Conservation (phyloP, 148 eudicot genomes). For the Vaccinium myrtillus region DNA sequence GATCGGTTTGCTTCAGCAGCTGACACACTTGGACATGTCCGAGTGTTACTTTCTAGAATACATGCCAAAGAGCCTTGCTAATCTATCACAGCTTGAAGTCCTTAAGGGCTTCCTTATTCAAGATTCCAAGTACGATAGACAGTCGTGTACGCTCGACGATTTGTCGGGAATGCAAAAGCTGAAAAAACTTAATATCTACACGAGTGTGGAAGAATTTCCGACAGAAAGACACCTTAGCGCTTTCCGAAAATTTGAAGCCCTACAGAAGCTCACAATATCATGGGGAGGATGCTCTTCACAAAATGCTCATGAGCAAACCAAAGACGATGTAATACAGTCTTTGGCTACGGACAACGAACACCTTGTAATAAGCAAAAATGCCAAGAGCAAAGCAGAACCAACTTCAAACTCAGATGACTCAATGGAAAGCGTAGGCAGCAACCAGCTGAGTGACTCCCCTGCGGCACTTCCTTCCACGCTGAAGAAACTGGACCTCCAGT, state of each 20-base stretch:
- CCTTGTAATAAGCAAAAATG: neutral
- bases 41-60: constrained; percentile 44
- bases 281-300: constrained; percentile 27
- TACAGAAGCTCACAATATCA: constrained; percentile 28
- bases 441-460: neutral
- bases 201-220: constrained; percentile 30
- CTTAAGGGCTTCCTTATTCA: constrained; percentile 47
- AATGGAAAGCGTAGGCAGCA: neutral
- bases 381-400: neutral
- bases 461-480: constrained; percentile 18
- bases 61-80: constrained; percentile 39
- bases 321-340: neutral
- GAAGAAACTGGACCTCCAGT: constrained; percentile 41
- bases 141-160: constrained; percentile 33
- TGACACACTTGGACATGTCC: constrained; percentile 54
- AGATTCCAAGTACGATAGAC: neutral
- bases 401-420: neutral
- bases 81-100: constrained; percentile 37
- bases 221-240: neutral
- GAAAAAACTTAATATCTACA: constrained; percentile 38
- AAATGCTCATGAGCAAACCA: neutral
- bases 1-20: constrained; percentile 35
- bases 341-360: neutral
- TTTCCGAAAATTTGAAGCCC: constrained; percentile 10
- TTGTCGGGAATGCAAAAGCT: constrained; percentile 26